Conservation (phyloP, 257 asterid genomes). For the Solanum dulcamara region DNA sequence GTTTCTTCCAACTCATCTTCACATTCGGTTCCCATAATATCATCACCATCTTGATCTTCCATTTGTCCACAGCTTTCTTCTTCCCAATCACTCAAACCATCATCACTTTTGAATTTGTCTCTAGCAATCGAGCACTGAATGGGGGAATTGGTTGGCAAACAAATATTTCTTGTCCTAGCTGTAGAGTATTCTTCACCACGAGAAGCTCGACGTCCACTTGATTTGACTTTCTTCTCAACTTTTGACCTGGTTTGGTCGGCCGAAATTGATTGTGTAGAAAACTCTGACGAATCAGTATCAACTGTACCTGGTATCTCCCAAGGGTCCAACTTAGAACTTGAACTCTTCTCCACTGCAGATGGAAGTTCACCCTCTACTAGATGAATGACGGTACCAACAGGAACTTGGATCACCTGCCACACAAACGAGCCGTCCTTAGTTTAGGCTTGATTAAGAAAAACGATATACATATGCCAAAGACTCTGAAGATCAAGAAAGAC, state of each 20-base stretch:
- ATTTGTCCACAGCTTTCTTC: conserved; percentile 22
- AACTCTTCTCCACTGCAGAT: conserved; percentile 43
- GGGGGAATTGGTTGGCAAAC: not conserved
- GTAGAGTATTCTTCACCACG: conserved; percentile 3
- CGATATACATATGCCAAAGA: conserved; percentile 1
- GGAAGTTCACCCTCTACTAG: conserved; percentile 74
- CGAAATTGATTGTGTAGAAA: conserved; percentile 15
- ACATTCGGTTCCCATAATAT: conserved; percentile 18
- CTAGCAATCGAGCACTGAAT: conserved; percentile 16
- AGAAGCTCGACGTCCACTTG: not conserved
- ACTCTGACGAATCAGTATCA: conserved; percentile 20
- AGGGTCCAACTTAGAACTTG: conserved; percentile 60
- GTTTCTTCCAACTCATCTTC: conserved; percentile 35
- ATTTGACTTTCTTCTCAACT: not conserved
- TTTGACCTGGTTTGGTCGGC: not conserved
- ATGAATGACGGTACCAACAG: conserved; percentile 88
- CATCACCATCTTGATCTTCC: conserved; percentile 26
- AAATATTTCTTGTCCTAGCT: not conserved
- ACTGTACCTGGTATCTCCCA: conserved; percentile 83
- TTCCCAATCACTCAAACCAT: conserved; percentile 4
- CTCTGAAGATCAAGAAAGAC: not conserved
- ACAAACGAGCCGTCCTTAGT: not conserved
- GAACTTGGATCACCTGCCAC: conserved; percentile 67
- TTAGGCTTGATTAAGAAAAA: not conserved
- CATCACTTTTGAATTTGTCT: conserved; percentile 7